These are phyloP conservation scores for Fistulifera pelliculosa DNA, from an alignment of 108 stramenopile species.

Conservation along the genomic window DNA sequence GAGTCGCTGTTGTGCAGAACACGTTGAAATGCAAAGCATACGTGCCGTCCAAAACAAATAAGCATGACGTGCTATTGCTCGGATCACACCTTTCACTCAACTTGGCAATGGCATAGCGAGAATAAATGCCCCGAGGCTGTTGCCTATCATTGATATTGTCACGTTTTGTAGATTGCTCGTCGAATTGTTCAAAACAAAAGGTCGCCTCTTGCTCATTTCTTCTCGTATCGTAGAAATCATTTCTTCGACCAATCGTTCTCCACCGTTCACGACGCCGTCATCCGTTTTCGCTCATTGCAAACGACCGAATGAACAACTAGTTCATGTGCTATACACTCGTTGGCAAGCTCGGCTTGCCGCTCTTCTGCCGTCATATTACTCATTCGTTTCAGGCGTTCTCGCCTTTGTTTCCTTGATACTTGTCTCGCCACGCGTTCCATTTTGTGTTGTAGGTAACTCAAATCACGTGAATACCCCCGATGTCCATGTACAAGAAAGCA, in stretches of 20 bases:
- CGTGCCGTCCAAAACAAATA: constrained; percentile 24
- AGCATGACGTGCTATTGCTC: not conserved
- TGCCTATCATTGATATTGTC: constrained; percentile 76
- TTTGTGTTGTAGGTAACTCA: constrained; percentile 31
- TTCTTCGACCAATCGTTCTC: constrained; percentile 65
- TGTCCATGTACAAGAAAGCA: constrained; percentile 51
- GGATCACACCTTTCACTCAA: constrained; percentile 17
- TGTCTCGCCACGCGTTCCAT: constrained; percentile 18
- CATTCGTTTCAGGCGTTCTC: constrained; percentile 1
- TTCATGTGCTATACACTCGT: constrained; percentile 11
- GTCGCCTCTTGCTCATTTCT: constrained; percentile 31
- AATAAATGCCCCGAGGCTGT: constrained; percentile 81
- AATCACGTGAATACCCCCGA: constrained; percentile 33
- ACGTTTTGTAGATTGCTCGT: constrained; percentile 13
- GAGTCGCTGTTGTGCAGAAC: constrained; percentile 83
- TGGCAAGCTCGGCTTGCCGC: not conserved
- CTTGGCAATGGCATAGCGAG: constrained; percentile 68
- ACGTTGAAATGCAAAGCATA: constrained; percentile 40
- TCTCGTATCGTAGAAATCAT: constrained; percentile 41
- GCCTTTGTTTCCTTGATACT: not conserved
- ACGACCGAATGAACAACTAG: constrained; percentile 51
- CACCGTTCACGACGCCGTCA: constrained; percentile 73
- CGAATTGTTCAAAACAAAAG: not conserved
- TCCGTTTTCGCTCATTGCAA: constrained; percentile 74
- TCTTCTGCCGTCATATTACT: not conserved